phyloP scores from a whole-genome alignment of 768 basidiomycete species.

The Amanita muscaria region DNA sequence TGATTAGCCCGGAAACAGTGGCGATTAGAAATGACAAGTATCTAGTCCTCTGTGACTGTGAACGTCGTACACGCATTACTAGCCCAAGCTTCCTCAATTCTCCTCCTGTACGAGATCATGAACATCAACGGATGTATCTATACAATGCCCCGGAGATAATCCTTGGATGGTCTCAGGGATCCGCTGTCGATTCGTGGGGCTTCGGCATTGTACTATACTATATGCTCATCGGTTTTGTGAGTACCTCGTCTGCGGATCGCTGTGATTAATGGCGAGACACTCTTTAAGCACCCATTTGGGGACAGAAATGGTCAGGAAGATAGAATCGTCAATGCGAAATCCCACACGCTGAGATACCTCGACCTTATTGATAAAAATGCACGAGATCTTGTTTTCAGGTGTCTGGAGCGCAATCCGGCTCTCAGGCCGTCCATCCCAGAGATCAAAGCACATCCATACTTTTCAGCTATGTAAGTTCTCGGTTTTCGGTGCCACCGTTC shows the following conservation, averaged over 20 bases:
- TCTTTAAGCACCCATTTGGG: constrained; percentile 34
- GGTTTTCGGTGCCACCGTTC: constrained; percentile 8
- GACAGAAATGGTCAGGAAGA: constrained; percentile 12
- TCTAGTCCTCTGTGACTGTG: constrained; percentile 36
- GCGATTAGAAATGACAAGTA: constrained; percentile 38
- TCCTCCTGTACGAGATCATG: not conserved
- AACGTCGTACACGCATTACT: constrained; percentile 7
- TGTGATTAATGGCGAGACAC: not conserved
- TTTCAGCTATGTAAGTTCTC: constrained; percentile 35
- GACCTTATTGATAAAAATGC: constrained; percentile 3
- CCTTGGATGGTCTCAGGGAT: constrained; percentile 46
- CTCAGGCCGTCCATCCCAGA: constrained; percentile 32
- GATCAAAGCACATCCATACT: constrained; percentile 42
- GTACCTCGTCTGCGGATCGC: constrained; percentile 5
- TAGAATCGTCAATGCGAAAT: constrained; percentile 13
- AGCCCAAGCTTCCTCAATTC: constrained; percentile 21
- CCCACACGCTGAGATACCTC: constrained; percentile 15
- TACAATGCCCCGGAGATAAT: constrained; percentile 43
- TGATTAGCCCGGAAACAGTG: constrained; percentile 36
- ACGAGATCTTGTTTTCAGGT: constrained; percentile 25
- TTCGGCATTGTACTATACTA: constrained; percentile 46
- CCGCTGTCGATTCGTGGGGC: constrained; percentile 49
- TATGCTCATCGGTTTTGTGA: constrained; percentile 40
- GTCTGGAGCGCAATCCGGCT: constrained; percentile 46
- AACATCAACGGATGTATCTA: constrained; percentile 20